A percentile compares a stretch with the other conserved stretches of the same genome.
These are phyloP conservation scores for Rhizodiscina lignyota DNA, from an alignment of 495 filamentous ascomycete genomes.

Conservation along the genomic window DNA sequence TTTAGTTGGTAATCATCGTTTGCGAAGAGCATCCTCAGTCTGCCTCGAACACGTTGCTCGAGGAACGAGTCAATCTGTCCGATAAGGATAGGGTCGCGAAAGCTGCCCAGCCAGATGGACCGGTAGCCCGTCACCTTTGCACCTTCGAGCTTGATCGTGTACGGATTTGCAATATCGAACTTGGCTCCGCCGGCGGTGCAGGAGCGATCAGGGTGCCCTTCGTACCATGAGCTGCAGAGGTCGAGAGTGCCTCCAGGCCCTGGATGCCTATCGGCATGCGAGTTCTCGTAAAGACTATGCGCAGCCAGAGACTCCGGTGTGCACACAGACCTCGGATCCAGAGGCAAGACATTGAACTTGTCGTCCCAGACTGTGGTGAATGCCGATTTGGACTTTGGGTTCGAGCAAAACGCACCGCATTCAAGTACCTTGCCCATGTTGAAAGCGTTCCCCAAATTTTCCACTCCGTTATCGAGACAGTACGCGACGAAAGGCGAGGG, in stretches of 20 bases:
- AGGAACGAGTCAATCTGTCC: constrained; percentile 22
- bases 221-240: constrained; percentile 18
- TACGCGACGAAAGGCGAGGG: constrained; percentile 31
- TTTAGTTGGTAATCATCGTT: too few species aligned
- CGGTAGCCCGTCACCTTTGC: constrained; percentile 24
- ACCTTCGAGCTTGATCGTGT: constrained; percentile 31
- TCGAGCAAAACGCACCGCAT: constrained; percentile 30
- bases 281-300: constrained; percentile 35
- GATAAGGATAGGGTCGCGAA: constrained; percentile 31
- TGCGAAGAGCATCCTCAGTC: too few species aligned
- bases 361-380: constrained; percentile 23
- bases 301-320: constrained; percentile 30
- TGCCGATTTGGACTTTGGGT: constrained; percentile 25
- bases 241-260: constrained; percentile 31
- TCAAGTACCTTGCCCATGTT: constrained; percentile 40
- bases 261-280: constrained; percentile 26
- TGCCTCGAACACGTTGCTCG: too few species aligned
- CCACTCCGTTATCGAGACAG: constrained; percentile 14
- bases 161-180: too few species aligned
- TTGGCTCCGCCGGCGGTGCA: too few species aligned
- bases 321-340: constrained; percentile 19
- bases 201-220: too few species aligned
- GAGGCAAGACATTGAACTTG: constrained; percentile 27
- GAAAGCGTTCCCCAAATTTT: constrained; percentile 18
- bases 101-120: constrained; percentile 27